These are phyloP conservation scores for Anthoceros angustus DNA, from an alignment of 225 moss, liverwort and hornwort species.

Conservation along the genomic window DNA sequence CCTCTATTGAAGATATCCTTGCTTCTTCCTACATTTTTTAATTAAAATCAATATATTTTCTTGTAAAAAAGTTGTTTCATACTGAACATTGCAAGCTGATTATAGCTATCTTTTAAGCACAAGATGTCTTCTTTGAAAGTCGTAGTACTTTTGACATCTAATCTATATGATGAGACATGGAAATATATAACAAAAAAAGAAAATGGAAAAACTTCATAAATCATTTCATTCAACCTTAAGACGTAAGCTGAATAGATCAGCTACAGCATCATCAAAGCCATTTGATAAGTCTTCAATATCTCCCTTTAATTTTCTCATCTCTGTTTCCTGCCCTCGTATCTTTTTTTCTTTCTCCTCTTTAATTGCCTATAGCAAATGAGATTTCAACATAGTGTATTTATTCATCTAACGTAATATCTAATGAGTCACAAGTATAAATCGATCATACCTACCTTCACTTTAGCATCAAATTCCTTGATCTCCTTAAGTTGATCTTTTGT, in stretches of 20 bases:
- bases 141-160: too few relatives aligned
- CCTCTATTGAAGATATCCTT: constrained; percentile 44
- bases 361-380: constrained; percentile 24
- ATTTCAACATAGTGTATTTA: not conserved
- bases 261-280: constrained; percentile 41
- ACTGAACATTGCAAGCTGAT: too few relatives aligned
- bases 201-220: not conserved
- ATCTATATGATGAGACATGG: too few relatives aligned
- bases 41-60: not conserved
- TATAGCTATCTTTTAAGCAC: too few relatives aligned
- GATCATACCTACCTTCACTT: constrained; percentile 38
- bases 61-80: not conserved
- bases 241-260: constrained; percentile 50
- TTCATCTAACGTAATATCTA: not conserved
- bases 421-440: not conserved
- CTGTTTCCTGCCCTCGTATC: constrained; percentile 49
- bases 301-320: constrained; percentile 45
- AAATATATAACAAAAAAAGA: too few relatives aligned
- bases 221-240: constrained; percentile 20
- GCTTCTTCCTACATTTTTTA: constrained; percentile 36
- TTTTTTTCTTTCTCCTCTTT: constrained; percentile 84
- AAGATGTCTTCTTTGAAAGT: too few relatives aligned
- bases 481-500: constrained; percentile 75
- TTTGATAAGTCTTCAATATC: constrained; percentile 45
- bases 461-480: constrained; percentile 55